These are phyloP conservation scores for Abortiporus biennis DNA, from an alignment of 1,284 basidiomycete species.

Conservation along the genomic window DNA sequence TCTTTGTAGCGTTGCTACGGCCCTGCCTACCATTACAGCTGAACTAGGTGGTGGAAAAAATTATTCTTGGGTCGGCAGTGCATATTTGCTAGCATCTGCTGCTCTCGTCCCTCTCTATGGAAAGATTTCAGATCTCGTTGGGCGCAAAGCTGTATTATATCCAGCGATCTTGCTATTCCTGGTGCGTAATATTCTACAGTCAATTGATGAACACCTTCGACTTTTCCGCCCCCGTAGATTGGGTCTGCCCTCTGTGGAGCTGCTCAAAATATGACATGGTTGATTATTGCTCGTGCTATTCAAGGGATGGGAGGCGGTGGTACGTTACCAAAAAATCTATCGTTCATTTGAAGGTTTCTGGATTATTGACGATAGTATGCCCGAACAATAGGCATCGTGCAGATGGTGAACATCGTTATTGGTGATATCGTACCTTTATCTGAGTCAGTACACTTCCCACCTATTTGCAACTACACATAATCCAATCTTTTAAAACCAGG, in stretches of 20 bases:
- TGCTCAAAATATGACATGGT: conserved; percentile 65
- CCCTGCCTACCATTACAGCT: conserved; percentile 67
- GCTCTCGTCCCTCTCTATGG: conserved; percentile 65
- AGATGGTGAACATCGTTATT: conserved; percentile 57
- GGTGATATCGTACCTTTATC: conserved; percentile 70
- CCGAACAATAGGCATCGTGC: conserved; percentile 42
- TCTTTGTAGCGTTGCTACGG: conserved; percentile 67
- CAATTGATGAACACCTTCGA: not conserved
- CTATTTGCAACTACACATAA: not conserved
- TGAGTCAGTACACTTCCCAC: conserved; percentile 39
- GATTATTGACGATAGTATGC: no score
- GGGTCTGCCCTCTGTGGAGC: conserved; percentile 76
- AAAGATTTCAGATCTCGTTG: conserved; percentile 62
- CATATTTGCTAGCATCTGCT: conserved; percentile 63
- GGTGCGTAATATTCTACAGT: conserved; percentile 25
- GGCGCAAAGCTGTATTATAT: conserved; percentile 69
- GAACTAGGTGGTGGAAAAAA: conserved; percentile 55
- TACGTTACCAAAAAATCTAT: no score
- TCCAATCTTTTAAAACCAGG: conserved; percentile 24
- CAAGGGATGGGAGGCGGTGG: conserved; percentile 76
- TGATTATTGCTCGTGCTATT: conserved; percentile 67
- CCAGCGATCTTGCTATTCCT: conserved; percentile 61
- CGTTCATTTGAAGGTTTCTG: no score
- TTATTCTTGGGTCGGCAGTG: conserved; percentile 71
- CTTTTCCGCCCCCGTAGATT: conserved; percentile 31